A percentile compares a stretch with the other conserved stretches of the same genome.
These are phyloP conservation scores for Tetrahymena thermophila DNA, from an alignment of 73 alveolate genomes.

Conservation along the genomic window DNA sequence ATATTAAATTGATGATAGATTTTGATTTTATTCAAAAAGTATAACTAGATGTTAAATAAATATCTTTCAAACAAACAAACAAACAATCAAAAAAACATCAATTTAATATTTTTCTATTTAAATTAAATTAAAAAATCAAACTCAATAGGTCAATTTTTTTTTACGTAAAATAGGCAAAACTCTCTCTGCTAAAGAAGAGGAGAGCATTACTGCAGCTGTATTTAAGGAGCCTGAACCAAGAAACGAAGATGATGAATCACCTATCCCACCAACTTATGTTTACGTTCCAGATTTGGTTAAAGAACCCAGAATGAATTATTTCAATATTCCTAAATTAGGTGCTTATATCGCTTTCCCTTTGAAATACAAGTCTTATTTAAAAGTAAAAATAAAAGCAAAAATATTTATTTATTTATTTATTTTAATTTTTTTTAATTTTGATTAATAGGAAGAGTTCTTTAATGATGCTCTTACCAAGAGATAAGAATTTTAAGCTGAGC, in stretches of 20 bases:
- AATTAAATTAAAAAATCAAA: neutral
- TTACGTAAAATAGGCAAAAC: neutral
- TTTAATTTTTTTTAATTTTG: neutral
- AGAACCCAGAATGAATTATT: slow-evolving; percentile 72
- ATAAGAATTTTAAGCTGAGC: slow-evolving; percentile 53
- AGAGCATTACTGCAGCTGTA: slow-evolving; percentile 82
- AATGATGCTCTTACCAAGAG: slow-evolving; percentile 77
- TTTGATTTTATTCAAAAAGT: neutral
- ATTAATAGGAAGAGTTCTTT: slow-evolving; percentile 59
- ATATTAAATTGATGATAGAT: neutral
- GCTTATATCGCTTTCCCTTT: slow-evolving; percentile 78
- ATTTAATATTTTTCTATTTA: neutral
- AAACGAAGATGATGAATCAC: slow-evolving; percentile 18
- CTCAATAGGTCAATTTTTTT: neutral
- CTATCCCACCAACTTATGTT: slow-evolving; percentile 49
- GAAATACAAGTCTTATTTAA: slow-evolving; percentile 58
- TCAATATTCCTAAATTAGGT: slow-evolving; percentile 85
- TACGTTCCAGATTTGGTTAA: slow-evolving; percentile 77
- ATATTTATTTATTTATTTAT: too few species aligned
- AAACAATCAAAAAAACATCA: neutral
- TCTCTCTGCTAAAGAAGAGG: slow-evolving; percentile 30
- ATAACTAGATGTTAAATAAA: neutral
- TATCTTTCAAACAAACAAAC: neutral
- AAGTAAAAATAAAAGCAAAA: neutral
- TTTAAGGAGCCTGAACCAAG: slow-evolving; percentile 43